Evolutionary conservation across 2,329 filamentous ascomycete genomes (phyloP).

Genomic region (Alternaria sp.): DNA sequence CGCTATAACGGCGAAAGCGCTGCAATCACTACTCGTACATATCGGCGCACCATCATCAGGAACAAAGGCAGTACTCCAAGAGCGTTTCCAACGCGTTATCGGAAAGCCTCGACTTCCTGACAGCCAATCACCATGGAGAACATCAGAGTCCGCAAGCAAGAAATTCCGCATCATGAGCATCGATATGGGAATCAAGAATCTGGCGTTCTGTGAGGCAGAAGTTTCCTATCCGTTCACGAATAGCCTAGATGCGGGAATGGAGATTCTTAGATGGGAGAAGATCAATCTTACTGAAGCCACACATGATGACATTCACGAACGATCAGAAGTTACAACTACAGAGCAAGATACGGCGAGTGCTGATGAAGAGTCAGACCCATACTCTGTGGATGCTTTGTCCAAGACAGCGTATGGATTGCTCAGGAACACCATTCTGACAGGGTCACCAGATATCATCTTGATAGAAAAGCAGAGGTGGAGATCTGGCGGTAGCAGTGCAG

Average conservation of each 20-base stretch:
- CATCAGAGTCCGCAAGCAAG: background rate
- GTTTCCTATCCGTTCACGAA: slow-evolving; percentile 32
- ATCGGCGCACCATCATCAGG: slow-evolving; percentile 69
- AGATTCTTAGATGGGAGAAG: slow-evolving; percentile 43
- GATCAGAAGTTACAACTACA: background rate
- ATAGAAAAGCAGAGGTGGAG: slow-evolving; percentile 75
- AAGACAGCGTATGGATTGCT: slow-evolving; percentile 65
- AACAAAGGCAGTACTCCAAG: slow-evolving; percentile 64
- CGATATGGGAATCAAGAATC: slow-evolving; percentile 84
- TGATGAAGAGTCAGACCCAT: slow-evolving; percentile 51
- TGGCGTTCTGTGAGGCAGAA: slow-evolving; percentile 74
- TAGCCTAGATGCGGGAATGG: slow-evolving; percentile 29
- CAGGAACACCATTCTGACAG: slow-evolving; percentile 57
- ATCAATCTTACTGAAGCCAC: slow-evolving; percentile 33
- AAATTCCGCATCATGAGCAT: slow-evolving; percentile 71
- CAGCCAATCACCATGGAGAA: slow-evolving; percentile 4
- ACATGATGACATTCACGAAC: background rate
- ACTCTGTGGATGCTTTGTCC: slow-evolving; percentile 64
- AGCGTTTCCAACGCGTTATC: slow-evolving; percentile 59
- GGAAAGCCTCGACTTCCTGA: slow-evolving; percentile 9
- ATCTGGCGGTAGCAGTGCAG: slow-evolving; percentile 68
- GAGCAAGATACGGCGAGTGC: background rate
- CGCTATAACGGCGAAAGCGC: slow-evolving; percentile 57
- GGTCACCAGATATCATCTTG: slow-evolving; percentile 72
- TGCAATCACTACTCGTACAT: slow-evolving; percentile 68